Conservation (phyloP, 2,329 filamentous ascomycete species). For the Shiraia bambusicola region DNA sequence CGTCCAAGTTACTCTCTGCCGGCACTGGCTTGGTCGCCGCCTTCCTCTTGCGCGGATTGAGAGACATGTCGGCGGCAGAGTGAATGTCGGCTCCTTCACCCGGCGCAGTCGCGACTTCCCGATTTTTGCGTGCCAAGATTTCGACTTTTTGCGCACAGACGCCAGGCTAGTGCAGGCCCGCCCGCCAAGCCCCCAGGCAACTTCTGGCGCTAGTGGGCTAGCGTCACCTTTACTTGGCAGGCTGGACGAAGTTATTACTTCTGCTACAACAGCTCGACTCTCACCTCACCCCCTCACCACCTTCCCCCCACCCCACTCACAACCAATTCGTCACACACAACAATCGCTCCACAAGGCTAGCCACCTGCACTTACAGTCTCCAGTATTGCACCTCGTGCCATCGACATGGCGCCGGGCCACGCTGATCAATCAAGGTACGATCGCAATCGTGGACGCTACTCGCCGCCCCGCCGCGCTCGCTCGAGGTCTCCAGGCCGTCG, state of each 20-base stretch:
- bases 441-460: slow-evolving; percentile 43
- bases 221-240: slow-evolving; percentile 2
- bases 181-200: no score
- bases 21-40: slow-evolving; percentile 42
- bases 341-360: not conserved
- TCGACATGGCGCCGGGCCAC: slow-evolving; percentile 56
- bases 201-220: not conserved
- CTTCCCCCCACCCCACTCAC: slow-evolving; percentile 1
- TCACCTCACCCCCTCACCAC: not conserved
- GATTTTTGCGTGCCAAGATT: slow-evolving; percentile 35
- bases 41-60: slow-evolving; percentile 55
- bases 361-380: slow-evolving; percentile 10
- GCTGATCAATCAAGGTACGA: slow-evolving; percentile 70
- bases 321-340: not conserved
- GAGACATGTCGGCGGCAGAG: slow-evolving; percentile 27
- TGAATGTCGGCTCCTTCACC: slow-evolving; percentile 3
- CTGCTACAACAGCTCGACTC: not conserved
- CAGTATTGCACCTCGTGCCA: slow-evolving; percentile 27
- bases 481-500: slow-evolving; percentile 60
- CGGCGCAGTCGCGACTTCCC: slow-evolving; percentile 6
- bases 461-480: slow-evolving; percentile 43
- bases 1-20: slow-evolving; percentile 32
- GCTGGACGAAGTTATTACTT: no score
- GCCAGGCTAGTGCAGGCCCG: slow-evolving; percentile 11
- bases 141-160: slow-evolving; percentile 14